A percentile compares a stretch with the other conserved stretches of the same genome.
These are phyloP conservation scores for Bryoglossum gracile DNA, from an alignment of 495 filamentous ascomycete species.

Conservation along the genomic window DNA sequence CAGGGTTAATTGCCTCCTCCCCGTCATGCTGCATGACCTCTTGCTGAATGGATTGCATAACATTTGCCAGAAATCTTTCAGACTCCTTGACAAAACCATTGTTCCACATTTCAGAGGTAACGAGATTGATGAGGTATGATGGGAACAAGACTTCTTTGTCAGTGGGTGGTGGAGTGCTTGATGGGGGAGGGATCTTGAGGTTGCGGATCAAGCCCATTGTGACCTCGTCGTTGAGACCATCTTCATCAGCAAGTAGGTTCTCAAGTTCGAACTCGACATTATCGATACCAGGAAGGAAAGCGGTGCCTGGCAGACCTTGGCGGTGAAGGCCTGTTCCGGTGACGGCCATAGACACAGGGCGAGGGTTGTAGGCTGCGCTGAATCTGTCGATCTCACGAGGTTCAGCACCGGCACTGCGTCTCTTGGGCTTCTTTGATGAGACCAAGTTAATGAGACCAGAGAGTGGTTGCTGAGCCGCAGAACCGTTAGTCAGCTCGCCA, in stretches of 20 bases:
- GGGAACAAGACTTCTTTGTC: constrained; percentile 99
- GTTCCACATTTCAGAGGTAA: constrained; percentile 99
- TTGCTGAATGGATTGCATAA: constrained; percentile 99
- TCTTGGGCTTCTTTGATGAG: constrained; percentile 92
- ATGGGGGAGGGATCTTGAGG: constrained; percentile 85
- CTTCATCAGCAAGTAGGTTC: constrained; percentile 87
- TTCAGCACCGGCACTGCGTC: constrained; percentile 89
- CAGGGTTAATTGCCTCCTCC: constrained; percentile 94
- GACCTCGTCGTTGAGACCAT: constrained; percentile 91
- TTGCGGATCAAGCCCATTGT: constrained; percentile 93
- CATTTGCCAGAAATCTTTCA: constrained; percentile 95
- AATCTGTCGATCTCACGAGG: constrained; percentile 75
- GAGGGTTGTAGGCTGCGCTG: constrained; percentile 85
- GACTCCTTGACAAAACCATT: constrained; percentile 99
- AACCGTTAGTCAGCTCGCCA: constrained; percentile 69
- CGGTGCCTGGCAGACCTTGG: constrained; percentile 57
- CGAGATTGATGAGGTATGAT: constrained; percentile 96
- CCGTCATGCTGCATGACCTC: constrained; percentile 98
- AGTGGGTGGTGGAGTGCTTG: constrained; percentile 74
- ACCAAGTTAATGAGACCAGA: constrained; percentile 93
- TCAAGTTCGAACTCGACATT: constrained; percentile 92
- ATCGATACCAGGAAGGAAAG: constrained; percentile 71
- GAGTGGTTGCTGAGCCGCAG: constrained; percentile 42
- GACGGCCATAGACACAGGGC: constrained; percentile 91
- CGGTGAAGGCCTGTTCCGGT: constrained; percentile 54